phyloP scores from a whole-genome alignment of 306 rosid genomes.

The Rosa chinensis region DNA sequence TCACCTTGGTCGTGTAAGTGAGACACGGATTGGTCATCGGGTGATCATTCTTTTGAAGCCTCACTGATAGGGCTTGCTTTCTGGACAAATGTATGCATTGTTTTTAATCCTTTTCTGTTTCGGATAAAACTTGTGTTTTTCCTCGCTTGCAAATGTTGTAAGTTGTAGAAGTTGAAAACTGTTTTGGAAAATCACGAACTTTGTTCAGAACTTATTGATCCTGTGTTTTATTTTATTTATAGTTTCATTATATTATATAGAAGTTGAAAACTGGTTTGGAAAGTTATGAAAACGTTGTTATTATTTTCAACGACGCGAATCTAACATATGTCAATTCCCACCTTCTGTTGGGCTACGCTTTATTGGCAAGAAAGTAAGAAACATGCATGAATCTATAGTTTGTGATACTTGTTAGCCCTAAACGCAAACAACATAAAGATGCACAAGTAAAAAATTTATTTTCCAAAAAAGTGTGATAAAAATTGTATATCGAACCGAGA shows the following conservation, averaged over 20 bases:
- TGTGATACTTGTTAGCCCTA: no score
- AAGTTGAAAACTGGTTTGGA: no score
- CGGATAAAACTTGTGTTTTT: not conserved
- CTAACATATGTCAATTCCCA: no score
- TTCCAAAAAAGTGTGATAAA: no score
- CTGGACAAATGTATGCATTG: not conserved
- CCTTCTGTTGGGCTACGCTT: no score
- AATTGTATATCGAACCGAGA: no score
- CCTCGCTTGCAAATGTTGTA: not conserved
- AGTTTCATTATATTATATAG: not conserved
- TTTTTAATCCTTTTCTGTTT: not conserved
- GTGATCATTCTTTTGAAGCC: slow-evolving; percentile 71
- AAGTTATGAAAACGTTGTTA: no score
- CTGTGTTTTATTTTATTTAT: not conserved
- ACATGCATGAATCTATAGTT: no score
- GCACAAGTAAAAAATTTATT: no score
- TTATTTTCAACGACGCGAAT: no score
- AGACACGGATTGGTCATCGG: slow-evolving; percentile 82
- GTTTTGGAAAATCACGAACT: not conserved
- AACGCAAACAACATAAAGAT: no score
- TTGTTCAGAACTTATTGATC: not conserved
- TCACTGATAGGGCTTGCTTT: slow-evolving; percentile 30
- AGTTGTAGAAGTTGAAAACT: not conserved
- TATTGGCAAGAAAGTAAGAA: no score
- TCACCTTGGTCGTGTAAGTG: slow-evolving; percentile 87